Percentiles rank a stretch among this genome's conserved stretches.
These are phyloP conservation scores for Phytophthora macrochlamydospora DNA, from an alignment of 352 stramenopile species.

Conservation along the genomic window DNA sequence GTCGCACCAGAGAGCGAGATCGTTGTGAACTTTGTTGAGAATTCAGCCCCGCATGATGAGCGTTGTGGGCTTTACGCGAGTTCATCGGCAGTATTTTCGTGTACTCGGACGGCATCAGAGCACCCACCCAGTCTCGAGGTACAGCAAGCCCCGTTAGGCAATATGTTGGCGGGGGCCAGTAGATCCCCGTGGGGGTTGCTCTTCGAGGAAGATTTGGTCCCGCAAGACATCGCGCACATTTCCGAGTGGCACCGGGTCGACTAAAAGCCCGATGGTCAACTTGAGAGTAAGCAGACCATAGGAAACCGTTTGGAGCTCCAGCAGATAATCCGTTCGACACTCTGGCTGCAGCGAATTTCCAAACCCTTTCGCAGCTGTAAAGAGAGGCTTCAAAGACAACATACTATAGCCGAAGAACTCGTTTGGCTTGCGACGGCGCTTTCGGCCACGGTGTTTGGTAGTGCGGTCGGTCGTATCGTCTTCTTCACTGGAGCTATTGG, in stretches of 20 bases:
- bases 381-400: slow-evolving; percentile 57
- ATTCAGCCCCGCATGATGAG: neutral
- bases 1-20: neutral
- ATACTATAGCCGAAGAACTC: slow-evolving; percentile 61
- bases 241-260: slow-evolving; percentile 58
- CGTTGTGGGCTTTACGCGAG: slow-evolving; percentile 7
- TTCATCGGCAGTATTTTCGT: slow-evolving; percentile 59
- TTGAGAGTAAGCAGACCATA: slow-evolving; percentile 77
- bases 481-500: neutral
- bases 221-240: slow-evolving; percentile 63
- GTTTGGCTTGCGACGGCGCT: slow-evolving; percentile 16
- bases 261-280: slow-evolving; percentile 68
- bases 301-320: slow-evolving; percentile 65
- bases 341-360: slow-evolving; percentile 56
- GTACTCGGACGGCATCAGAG: slow-evolving; percentile 75
- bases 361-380: slow-evolving; percentile 64
- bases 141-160: slow-evolving; percentile 51
- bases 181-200: slow-evolving; percentile 53
- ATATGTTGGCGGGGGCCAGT: slow-evolving; percentile 62
- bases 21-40: neutral
- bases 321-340: slow-evolving; percentile 61
- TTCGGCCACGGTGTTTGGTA: neutral
- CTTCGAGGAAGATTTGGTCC: slow-evolving; percentile 53
- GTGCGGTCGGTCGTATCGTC: neutral
- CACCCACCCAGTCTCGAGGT: slow-evolving; percentile 67